A percentile compares a stretch with the other conserved stretches of the same genome.
phyloP scores from a whole-genome alignment of 371 early-diverging fungal species.

The Dichotomocladium elegans region DNA sequence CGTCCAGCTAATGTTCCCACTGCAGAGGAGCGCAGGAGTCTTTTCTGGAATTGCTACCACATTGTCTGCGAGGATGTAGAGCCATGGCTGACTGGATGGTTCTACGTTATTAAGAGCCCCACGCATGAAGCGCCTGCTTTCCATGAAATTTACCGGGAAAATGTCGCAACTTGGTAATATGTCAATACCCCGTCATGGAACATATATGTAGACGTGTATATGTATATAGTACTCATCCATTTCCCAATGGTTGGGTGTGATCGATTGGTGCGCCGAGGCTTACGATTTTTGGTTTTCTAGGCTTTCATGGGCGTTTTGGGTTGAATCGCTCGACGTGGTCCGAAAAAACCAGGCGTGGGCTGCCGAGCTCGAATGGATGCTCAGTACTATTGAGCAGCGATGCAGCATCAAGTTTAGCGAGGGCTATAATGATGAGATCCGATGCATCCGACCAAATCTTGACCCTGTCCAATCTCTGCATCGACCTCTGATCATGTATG shows the following conservation, averaged over 20 bases:
- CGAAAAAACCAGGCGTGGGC: conserved; percentile 21
- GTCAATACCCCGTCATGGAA: neutral
- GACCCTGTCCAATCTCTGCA: conserved; percentile 61
- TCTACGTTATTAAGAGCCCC: conserved; percentile 31
- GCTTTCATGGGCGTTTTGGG: conserved; percentile 60
- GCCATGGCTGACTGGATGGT: conserved; percentile 53
- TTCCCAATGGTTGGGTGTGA: no score
- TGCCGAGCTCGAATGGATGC: conserved; percentile 48
- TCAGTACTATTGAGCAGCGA: conserved; percentile 33
- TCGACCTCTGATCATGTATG: conserved; percentile 57
- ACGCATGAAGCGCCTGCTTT: conserved; percentile 27
- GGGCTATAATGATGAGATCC: conserved; percentile 49
- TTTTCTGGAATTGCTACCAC: conserved; percentile 44
- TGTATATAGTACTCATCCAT: no score
- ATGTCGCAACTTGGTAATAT: conserved; percentile 46
- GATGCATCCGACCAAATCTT: conserved; percentile 55
- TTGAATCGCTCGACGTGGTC: conserved; percentile 36
- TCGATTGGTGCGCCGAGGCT: no score
- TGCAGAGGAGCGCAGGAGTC: conserved; percentile 20
- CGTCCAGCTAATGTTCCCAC: conserved; percentile 12
- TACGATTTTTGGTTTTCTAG: no score
- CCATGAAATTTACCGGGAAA: conserved; percentile 42
- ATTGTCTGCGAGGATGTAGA: conserved; percentile 26
- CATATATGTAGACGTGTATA: neutral
- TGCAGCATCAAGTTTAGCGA: conserved; percentile 39